Percentiles rank a stretch among this genome's conserved stretches.
These are phyloP conservation scores for Candida ulmi DNA, from an alignment of 805 yeast genomes.

Conservation along the genomic window DNA sequence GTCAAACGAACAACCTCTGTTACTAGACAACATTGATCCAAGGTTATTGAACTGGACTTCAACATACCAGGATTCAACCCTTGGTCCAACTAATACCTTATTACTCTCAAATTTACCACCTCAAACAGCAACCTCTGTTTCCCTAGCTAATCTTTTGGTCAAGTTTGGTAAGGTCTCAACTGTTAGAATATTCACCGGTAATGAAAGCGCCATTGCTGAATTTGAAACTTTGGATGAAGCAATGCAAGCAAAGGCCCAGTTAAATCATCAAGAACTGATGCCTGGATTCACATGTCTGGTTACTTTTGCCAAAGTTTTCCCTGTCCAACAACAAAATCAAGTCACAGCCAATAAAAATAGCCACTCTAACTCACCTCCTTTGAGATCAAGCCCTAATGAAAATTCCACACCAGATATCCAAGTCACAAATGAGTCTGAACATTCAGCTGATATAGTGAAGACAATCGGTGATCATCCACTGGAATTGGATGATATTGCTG, in stretches of 20 bases:
- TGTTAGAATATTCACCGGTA: conserved; percentile 51
- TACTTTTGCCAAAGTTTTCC: conserved; percentile 74
- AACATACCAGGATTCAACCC: conserved; percentile 59
- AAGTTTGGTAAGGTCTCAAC: conserved; percentile 58
- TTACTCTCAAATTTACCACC: conserved; percentile 78
- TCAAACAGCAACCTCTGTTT: conserved; percentile 40
- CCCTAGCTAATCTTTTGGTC: conserved; percentile 54
- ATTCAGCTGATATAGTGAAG: conserved; percentile 4
- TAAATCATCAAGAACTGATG: conserved; percentile 77
- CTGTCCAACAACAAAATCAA: conserved; percentile 17
- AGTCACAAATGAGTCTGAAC: conserved; percentile 4
- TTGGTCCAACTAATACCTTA: conserved; percentile 74
- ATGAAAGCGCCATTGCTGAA: conserved; percentile 59
- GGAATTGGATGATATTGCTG: conserved; percentile 19
- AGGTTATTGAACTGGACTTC: conserved; percentile 58
- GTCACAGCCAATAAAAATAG: background rate
- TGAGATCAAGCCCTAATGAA: background rate
- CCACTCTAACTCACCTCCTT: background rate
- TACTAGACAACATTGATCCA: conserved; percentile 57
- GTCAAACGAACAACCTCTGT: conserved; percentile 23
- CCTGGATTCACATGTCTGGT: conserved; percentile 74
- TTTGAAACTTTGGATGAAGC: conserved; percentile 71
- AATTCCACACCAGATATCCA: conserved; percentile 6
- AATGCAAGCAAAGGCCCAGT: conserved; percentile 66
- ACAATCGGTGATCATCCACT: conserved; percentile 18